Evolutionary conservation across 2,329 filamentous ascomycete genomes (phyloP).

Genomic region (Fusarium vanettenii): DNA sequence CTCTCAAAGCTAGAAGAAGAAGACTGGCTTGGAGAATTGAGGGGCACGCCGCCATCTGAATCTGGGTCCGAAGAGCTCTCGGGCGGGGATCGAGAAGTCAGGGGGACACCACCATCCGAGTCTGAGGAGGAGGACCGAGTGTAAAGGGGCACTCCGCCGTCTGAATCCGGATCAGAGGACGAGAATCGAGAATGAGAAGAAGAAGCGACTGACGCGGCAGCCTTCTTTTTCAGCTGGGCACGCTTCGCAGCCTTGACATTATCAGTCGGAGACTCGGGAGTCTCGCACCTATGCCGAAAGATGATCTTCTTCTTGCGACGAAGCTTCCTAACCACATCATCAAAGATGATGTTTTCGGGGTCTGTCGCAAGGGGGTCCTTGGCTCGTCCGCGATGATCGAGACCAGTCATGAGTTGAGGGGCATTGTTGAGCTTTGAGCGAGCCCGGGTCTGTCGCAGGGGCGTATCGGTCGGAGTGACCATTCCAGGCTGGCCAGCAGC

Average conservation of each 20-base stretch:
- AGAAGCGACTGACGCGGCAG: neutral
- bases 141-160: neutral
- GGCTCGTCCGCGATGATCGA: slow-evolving; percentile 25
- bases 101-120: neutral
- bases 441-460: slow-evolving; percentile 35
- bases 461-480: neutral
- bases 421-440: slow-evolving; percentile 36
- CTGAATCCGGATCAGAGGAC: neutral
- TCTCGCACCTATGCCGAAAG: neutral
- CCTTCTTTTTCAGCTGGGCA: neutral
- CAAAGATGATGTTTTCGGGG: slow-evolving; percentile 22
- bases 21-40: neutral
- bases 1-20: neutral
- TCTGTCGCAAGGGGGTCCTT: slow-evolving; percentile 19
- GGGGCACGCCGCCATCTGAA: neutral
- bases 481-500: neutral
- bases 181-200: neutral
- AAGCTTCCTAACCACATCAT: slow-evolving; percentile 20
- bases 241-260: neutral
- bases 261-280: neutral
- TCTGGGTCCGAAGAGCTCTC: neutral
- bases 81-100: neutral
- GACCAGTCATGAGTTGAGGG: slow-evolving; percentile 39
- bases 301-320: slow-evolving; percentile 3
- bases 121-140: neutral